Percentiles rank a stretch among this genome's conserved stretches.
phyloP scores from a whole-genome alignment of 2,329 filamentous ascomycete genomes.

The Neoscytalidium dimidiatum region DNA sequence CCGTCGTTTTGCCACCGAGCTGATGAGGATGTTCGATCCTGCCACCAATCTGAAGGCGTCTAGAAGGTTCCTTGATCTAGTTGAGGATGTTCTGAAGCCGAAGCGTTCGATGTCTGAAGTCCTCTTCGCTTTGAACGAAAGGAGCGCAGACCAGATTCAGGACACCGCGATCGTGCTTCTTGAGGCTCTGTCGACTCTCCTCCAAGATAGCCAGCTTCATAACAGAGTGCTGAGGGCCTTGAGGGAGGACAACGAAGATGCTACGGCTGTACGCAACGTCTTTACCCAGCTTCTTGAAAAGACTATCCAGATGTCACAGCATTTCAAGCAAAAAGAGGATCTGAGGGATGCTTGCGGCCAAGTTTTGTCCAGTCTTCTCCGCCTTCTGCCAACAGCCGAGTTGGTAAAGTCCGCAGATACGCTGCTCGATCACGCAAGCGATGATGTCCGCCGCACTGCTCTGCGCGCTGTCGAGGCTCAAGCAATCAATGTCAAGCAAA shows the following conservation, averaged over 20 bases:
- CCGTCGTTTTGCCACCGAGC: slow-evolving; percentile 70
- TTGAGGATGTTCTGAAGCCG: slow-evolving; percentile 72
- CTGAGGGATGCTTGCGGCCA: slow-evolving; percentile 57
- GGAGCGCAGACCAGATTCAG: slow-evolving; percentile 39
- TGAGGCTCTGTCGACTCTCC: slow-evolving; percentile 40
- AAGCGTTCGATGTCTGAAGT: slow-evolving; percentile 73
- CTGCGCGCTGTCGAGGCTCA: slow-evolving; percentile 71
- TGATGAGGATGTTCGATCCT: slow-evolving; percentile 72
- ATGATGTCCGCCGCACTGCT: slow-evolving; percentile 75
- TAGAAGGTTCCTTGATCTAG: slow-evolving; percentile 73
- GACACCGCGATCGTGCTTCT: slow-evolving; percentile 40
- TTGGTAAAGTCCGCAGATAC: slow-evolving; percentile 87
- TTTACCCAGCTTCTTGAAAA: slow-evolving; percentile 44
- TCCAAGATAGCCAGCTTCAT: slow-evolving; percentile 35
- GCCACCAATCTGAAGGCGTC: slow-evolving; percentile 75
- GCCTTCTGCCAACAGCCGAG: slow-evolving; percentile 80
- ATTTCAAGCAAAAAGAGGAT: slow-evolving; percentile 50
- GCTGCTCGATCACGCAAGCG: slow-evolving; percentile 73
- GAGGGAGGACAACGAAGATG: slow-evolving; percentile 28
- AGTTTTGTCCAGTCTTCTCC: slow-evolving; percentile 76
- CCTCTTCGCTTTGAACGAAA: slow-evolving; percentile 65
- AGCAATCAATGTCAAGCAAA: slow-evolving; percentile 71
- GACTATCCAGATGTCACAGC: slow-evolving; percentile 61
- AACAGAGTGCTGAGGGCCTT: slow-evolving; percentile 35
- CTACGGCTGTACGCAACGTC: slow-evolving; percentile 30